Base-by-base conservation (phyloP, 2,329 filamentous ascomycete genomes). In the Trichoderma pleuroti region DNA sequence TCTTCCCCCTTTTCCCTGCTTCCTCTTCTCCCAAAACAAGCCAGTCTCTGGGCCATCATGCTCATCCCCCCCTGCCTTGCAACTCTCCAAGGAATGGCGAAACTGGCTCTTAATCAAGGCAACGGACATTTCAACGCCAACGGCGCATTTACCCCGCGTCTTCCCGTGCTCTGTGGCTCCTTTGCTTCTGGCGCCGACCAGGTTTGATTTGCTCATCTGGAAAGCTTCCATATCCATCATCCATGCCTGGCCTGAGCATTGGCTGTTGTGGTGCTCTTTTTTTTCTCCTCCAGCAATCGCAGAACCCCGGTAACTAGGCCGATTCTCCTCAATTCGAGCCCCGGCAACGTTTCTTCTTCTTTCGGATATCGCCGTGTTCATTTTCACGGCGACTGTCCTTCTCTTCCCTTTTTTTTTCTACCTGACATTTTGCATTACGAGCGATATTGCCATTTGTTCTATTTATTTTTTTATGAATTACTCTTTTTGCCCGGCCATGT, bases 121-220 rank as follows among this genome's bases (percentile, higher is more conserved):
- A 66, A 30, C 26, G 21, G 12, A 21, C 21, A 16, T n/a, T 61
- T 11, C 46, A 56, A 66, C 30, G 32, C 46, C 32, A 66, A 34
- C 46, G 66, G 66, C 56, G 14, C 28, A 46, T 68, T 68, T 68
- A 68, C 66, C 66, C 66, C 66, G 66, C 66, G 66, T 68, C 66
- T 26, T 60, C 65, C 57, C 36, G 56, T 59, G 26, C 64, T 42
- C 52, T 57, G 49, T 42, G 32, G 24, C 64, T 59, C 39, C 49
- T 36, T 28, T 46, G 39, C 21, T 42, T 60, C 30, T 46, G 65
- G 28, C 52, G 39, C 54, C 36, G 57, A 46, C 66, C 39, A 16
- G 65, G 65, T 28, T 32, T 42, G 52, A 39, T 39, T 46, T 61
- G 39, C 66, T 68, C 56, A 61, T 68, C 66, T 68, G 52, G 30